A percentile compares a stretch with the other conserved stretches of the same genome.
phyloP scores from a whole-genome alignment of 768 basidiomycete genomes.

The Leccinum truebloodii region DNA sequence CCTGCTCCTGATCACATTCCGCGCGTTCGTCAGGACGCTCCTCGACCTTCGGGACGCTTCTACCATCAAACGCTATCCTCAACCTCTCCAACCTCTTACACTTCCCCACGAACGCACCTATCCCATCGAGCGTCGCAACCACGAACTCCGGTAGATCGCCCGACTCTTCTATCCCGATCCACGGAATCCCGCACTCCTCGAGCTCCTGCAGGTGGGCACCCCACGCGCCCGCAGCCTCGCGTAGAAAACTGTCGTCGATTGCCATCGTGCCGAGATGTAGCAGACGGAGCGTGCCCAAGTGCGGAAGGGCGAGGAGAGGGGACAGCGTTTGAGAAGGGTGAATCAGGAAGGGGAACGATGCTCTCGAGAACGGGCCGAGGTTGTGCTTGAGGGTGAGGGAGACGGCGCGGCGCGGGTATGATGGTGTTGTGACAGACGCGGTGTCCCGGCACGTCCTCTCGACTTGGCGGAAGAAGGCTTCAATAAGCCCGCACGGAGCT shows the following conservation, averaged over 20 bases:
- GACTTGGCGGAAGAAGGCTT: conserved; percentile 27
- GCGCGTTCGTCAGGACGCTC: background rate
- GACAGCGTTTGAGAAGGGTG: conserved; percentile 24
- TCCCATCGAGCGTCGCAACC: conserved; percentile 23
- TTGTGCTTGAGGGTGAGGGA: conserved; percentile 33
- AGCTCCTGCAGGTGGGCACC: conserved; percentile 27
- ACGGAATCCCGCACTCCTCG: conserved; percentile 30
- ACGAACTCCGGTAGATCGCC: conserved; percentile 9
- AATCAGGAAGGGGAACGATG: conserved; percentile 25
- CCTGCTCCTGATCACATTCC: background rate
- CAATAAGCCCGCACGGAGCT: conserved; percentile 21
- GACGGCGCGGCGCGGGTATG: conserved; percentile 3
- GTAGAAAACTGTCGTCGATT: conserved; percentile 30
- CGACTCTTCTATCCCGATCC: conserved; percentile 23
- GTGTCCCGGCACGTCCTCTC: conserved; percentile 16
- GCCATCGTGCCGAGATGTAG: conserved; percentile 30
- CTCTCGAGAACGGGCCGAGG: conserved; percentile 22
- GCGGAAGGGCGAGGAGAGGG: conserved; percentile 25
- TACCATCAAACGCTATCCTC: conserved; percentile 29
- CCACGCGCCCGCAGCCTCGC: conserved; percentile 30
- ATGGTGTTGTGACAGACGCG: background rate
- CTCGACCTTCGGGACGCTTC: background rate
- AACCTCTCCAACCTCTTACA: conserved; percentile 23
- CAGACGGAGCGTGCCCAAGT: conserved; percentile 23
- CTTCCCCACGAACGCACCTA: conserved; percentile 21